Percentiles rank a stretch among this genome's conserved stretches.
Conservation (phyloP, 306 rosid genomes). For the Cicer cuneatum region DNA sequence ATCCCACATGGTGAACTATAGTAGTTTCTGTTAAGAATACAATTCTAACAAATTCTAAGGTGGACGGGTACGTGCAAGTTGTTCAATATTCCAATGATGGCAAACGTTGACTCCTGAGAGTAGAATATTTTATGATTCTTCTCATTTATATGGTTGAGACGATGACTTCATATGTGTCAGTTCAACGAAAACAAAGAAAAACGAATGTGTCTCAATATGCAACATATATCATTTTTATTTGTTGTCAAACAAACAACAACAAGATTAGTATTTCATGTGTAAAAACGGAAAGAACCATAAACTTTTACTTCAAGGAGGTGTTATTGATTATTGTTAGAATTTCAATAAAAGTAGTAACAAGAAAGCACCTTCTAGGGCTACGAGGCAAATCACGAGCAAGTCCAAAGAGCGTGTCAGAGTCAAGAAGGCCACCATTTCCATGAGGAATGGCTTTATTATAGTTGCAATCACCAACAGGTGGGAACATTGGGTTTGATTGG, state of each 20-base stretch:
- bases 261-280: not conserved
- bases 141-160: not conserved
- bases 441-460: constrained; percentile 77
- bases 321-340: too few relatives aligned
- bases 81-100: not conserved
- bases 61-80: not conserved
- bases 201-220: not conserved
- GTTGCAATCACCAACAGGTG: constrained; percentile 72
- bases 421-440: constrained; percentile 83
- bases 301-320: too few relatives aligned
- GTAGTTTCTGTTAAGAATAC: too few relatives aligned
- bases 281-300: too few relatives aligned
- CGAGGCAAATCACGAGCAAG: constrained; percentile 78
- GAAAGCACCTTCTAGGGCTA: constrained; percentile 81
- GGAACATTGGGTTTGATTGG: constrained; percentile 59
- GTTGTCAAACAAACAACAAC: not conserved
- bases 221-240: not conserved
- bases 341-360: not conserved
- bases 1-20: too few relatives aligned
- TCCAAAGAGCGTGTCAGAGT: constrained; percentile 92
- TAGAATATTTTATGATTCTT: not conserved
- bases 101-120: not conserved
- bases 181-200: not conserved
- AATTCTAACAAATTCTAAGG: too few relatives aligned
- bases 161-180: not conserved